A percentile compares a stretch with the other conserved stretches of the same genome.
Conservation (phyloP, 495 filamentous ascomycete genomes). For the Darksidea phi region DNA sequence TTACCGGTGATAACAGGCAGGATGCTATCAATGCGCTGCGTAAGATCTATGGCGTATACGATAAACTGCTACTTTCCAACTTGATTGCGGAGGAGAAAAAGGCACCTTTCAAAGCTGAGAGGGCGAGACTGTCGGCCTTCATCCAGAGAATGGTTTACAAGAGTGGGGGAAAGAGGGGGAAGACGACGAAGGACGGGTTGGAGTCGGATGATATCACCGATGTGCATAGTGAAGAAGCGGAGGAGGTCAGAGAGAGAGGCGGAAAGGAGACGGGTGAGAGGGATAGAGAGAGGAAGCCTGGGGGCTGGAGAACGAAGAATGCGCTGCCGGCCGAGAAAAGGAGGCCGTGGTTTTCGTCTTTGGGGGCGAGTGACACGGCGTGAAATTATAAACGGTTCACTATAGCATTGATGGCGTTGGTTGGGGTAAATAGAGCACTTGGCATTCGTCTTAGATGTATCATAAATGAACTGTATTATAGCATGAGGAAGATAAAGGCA, state of each 20-base stretch:
- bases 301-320: background rate
- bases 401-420: background rate
- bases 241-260: too few relatives aligned
- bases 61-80: constrained; percentile 17
- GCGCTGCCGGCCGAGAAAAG: constrained; percentile 6
- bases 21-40: constrained; percentile 26
- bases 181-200: background rate
- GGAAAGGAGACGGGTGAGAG: background rate
- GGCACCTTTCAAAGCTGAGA: constrained; percentile 4
- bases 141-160: constrained; percentile 18
- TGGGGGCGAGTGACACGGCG: background rate
- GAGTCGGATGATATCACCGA: too few relatives aligned
- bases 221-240: too few relatives aligned
- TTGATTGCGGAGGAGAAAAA: constrained; percentile 19
- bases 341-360: constrained; percentile 11
- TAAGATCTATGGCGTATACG: constrained; percentile 22
- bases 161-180: background rate
- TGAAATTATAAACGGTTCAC: background rate
- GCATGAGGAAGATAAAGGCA: too few relatives aligned
- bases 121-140: constrained; percentile 18
- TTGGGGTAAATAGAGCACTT: too few relatives aligned
- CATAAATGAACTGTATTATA: too few relatives aligned
- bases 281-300: background rate
- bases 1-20: constrained; percentile 4
- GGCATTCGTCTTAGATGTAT: too few relatives aligned